These are phyloP conservation scores for Avena insularis DNA, from an alignment of 176 grass and related monocot genomes.

Conservation along the genomic window DNA sequence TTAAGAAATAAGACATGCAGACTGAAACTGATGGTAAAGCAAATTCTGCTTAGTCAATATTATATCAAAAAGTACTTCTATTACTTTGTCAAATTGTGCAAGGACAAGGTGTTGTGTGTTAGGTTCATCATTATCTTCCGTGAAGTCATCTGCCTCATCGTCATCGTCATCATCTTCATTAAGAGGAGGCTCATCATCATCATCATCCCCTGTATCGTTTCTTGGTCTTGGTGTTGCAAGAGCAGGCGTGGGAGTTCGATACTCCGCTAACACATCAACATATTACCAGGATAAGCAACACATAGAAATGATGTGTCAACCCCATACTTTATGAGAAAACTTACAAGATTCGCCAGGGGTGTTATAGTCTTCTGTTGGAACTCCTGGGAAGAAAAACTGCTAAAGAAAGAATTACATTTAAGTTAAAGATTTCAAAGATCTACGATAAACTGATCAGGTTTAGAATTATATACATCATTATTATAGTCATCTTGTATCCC, in stretches of 20 bases:
- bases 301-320: background rate
- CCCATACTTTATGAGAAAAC: slow-evolving; percentile 26
- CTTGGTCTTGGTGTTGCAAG: slow-evolving; percentile 61
- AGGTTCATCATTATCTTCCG: slow-evolving; percentile 68
- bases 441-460: slow-evolving; percentile 24
- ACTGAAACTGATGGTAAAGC: slow-evolving; percentile 10
- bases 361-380: slow-evolving; percentile 79
- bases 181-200: slow-evolving; percentile 77
- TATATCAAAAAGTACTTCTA: slow-evolving; percentile 16
- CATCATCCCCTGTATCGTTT: slow-evolving; percentile 49
- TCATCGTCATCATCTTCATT: slow-evolving; percentile 74
- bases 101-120: slow-evolving; percentile 82
- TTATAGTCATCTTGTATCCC: slow-evolving; percentile 85
- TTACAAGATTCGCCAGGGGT: slow-evolving; percentile 72
- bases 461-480: slow-evolving; percentile 72
- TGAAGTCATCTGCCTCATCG: slow-evolving; percentile 71
- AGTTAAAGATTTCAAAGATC: slow-evolving; percentile 20
- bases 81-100: slow-evolving; percentile 85
- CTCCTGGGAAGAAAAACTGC: slow-evolving; percentile 76
- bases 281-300: slow-evolving; percentile 17
- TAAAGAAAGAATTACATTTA: slow-evolving; percentile 33
- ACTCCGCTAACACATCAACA: slow-evolving; percentile 59
- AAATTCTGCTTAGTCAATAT: slow-evolving; percentile 9
- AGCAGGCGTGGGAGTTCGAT: slow-evolving; percentile 64
- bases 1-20: slow-evolving; percentile 33